A percentile compares a stretch with the other conserved stretches of the same genome.
These are phyloP conservation scores for Lichtheimia ornata DNA, from an alignment of 371 early-diverging fungal species.

Conservation along the genomic window DNA sequence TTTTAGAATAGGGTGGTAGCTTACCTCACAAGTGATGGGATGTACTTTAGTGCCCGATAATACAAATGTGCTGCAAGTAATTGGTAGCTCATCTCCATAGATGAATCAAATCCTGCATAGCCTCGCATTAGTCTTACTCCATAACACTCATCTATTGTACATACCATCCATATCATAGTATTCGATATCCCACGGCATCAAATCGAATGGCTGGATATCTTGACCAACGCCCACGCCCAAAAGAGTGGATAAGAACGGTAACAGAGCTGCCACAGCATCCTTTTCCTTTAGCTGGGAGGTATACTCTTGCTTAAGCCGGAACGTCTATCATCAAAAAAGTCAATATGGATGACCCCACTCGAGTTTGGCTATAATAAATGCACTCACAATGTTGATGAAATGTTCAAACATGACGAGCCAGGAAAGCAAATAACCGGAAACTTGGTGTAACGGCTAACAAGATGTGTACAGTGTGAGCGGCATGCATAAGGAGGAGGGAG, in stretches of 20 bases:
- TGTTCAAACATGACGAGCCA: conserved; percentile 80
- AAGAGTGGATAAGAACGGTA: conserved; percentile 65
- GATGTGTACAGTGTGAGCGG: neutral
- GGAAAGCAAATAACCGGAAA: conserved; percentile 68
- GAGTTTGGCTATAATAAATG: neutral
- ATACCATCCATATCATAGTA: conserved; percentile 65
- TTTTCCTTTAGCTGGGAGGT: conserved; percentile 63
- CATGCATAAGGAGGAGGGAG: too few relatives aligned
- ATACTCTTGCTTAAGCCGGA: conserved; percentile 68
- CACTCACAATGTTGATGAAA: conserved; percentile 78
- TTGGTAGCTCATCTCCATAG: conserved; percentile 59
- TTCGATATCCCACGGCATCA: conserved; percentile 71
- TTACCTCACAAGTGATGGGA: conserved; percentile 74
- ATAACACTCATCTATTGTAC: neutral
- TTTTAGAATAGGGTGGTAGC: neutral
- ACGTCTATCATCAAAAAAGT: conserved; percentile 56
- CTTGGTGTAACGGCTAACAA: conserved; percentile 30
- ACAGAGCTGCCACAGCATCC: conserved; percentile 50
- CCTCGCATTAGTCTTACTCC: neutral
- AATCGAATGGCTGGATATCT: conserved; percentile 60
- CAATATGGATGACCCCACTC: conserved; percentile 3
- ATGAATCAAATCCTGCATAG: conserved; percentile 49
- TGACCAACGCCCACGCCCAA: conserved; percentile 62
- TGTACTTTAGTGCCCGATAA: conserved; percentile 59
- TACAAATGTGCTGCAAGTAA: conserved; percentile 77